Evolutionary conservation across 2,329 filamentous ascomycete genomes (phyloP).

Genomic region (Colletotrichum tabaci): DNA sequence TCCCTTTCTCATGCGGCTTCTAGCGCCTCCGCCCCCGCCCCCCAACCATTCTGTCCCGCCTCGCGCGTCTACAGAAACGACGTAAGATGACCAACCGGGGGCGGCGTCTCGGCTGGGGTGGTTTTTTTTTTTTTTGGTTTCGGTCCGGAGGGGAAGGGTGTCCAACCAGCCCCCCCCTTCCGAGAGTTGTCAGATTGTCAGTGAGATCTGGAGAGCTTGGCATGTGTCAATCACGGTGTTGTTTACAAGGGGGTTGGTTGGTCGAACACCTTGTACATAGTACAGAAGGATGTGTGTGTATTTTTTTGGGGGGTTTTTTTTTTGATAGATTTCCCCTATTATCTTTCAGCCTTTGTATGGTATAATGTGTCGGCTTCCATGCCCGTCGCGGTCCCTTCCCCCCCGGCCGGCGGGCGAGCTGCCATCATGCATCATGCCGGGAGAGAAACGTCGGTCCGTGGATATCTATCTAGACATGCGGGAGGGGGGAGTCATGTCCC

Average conservation of each 20-base stretch:
- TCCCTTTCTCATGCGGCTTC: neutral
- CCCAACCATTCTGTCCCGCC: neutral
- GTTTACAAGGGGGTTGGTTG: no score
- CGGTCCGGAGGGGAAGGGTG: neutral
- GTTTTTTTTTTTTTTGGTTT: no score
- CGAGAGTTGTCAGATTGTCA: no score
- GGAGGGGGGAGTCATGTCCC: neutral
- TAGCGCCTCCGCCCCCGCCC: neutral
- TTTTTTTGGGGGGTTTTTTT: no score
- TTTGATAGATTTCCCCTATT: neutral
- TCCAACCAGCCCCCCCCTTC: no score
- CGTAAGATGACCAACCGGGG: neutral
- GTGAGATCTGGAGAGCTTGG: no score
- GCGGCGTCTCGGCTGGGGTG: neutral
- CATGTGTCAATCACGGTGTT: no score
- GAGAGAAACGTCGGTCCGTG: neutral
- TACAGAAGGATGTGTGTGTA: no score
- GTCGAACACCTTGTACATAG: no score
- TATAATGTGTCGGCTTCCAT: neutral
- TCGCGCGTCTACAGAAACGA: neutral
- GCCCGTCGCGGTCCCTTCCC: neutral
- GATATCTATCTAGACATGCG: neutral
- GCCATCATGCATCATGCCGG: constrained; percentile 3
- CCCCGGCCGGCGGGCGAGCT: neutral
- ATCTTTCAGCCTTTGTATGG: neutral